A percentile compares a stretch with the other conserved stretches of the same genome.
These are phyloP conservation scores for Potentilla sterilis DNA, from an alignment of 306 rosid genomes.

Conservation along the genomic window DNA sequence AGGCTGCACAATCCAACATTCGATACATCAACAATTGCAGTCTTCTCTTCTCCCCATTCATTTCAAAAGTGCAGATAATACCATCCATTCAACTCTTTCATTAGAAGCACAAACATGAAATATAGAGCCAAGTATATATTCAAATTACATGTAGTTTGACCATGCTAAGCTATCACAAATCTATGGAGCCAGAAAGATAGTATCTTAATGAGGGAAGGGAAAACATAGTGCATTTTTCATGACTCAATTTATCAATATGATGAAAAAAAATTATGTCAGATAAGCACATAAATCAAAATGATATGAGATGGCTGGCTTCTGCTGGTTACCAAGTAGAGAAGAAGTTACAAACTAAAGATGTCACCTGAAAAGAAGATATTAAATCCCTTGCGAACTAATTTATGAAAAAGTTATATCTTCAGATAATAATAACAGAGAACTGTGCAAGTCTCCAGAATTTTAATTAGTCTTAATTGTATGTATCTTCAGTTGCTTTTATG, in stretches of 20 bases:
- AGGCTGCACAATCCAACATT: slow-evolving; percentile 53
- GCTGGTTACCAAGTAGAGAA: neutral
- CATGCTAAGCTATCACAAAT: neutral
- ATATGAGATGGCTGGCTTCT: neutral
- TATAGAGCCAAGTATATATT: neutral
- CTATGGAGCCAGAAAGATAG: neutral
- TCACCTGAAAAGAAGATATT: neutral
- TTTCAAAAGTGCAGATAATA: neutral
- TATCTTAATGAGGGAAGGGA: neutral
- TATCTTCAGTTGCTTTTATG: neutral
- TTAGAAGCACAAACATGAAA: neutral
- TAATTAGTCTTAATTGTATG: neutral
- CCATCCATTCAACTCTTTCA: neutral
- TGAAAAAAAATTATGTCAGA: neutral
- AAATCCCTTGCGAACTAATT: neutral
- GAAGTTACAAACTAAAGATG: neutral
- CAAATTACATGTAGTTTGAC: neutral
- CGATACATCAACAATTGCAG: slow-evolving; percentile 26
- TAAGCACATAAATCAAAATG: neutral
- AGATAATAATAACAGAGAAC: neutral
- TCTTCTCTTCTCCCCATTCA: neutral
- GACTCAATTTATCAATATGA: neutral
- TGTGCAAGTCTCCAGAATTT: neutral
- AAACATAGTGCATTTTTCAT: neutral
- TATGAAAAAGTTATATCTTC: neutral